Conservation (phyloP, 225 moss, liverwort and hornwort species). For the Rhytidiadelphus loreus region DNA sequence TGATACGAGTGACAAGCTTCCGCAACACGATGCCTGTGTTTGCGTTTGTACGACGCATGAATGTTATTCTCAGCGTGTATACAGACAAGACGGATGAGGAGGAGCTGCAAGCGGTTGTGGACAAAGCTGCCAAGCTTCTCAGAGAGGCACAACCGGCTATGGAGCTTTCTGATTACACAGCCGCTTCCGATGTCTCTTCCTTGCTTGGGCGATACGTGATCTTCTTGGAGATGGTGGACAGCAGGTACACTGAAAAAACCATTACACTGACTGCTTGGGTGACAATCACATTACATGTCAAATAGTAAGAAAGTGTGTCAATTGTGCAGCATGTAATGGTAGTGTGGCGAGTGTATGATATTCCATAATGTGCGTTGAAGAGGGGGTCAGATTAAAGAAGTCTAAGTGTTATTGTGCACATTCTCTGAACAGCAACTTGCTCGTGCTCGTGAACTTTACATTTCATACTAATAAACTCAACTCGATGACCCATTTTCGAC, state of each 20-base stretch:
- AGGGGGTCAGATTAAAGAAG: background rate
- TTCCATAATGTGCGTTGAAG: too few species aligned
- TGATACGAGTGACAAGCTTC: constrained; percentile 47
- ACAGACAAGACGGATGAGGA: constrained; percentile 51
- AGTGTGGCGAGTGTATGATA: background rate
- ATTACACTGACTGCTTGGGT: background rate
- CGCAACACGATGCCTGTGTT: constrained; percentile 45
- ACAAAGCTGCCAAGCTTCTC: background rate
- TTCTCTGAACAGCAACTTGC: background rate
- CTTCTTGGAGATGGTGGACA: constrained; percentile 48
- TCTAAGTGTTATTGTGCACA: background rate
- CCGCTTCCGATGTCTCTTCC: constrained; percentile 14
- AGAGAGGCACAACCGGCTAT: background rate
- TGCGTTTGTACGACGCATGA: constrained; percentile 39
- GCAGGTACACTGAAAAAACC: background rate
- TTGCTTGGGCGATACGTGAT: constrained; percentile 45
- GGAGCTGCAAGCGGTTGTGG: constrained; percentile 33
- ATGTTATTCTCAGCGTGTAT: constrained; percentile 28
- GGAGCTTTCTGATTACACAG: constrained; percentile 56
- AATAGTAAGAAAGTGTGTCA: too few species aligned
- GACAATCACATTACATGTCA: background rate
- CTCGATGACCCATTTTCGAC: background rate
- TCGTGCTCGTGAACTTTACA: background rate
- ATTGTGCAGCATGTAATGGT: background rate
- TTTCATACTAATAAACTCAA: background rate